Percentiles rank a stretch among this genome's conserved stretches.
Evolutionary conservation across 2,329 filamentous ascomycete species (phyloP).

Genomic region (Talaromyces sp.): DNA sequence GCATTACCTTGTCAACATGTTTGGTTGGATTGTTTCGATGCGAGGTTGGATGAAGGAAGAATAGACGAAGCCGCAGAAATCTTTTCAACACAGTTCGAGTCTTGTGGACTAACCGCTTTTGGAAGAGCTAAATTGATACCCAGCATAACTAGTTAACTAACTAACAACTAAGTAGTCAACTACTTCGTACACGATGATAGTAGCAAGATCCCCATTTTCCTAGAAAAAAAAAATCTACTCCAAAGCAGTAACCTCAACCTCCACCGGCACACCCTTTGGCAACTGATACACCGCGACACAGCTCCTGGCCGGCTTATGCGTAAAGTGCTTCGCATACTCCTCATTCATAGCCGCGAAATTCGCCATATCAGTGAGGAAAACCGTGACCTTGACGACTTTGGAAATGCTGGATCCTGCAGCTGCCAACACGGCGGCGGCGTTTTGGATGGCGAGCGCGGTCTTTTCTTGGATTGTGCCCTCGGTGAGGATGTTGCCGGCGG

Average conservation of each 20-base stretch:
- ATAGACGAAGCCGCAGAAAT: not conserved
- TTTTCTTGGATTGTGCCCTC: conserved; percentile 63
- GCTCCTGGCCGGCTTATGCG: conserved; percentile 58
- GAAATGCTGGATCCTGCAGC: conserved; percentile 73
- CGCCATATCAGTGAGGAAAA: conserved; percentile 89
- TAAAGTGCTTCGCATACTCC: conserved; percentile 67
- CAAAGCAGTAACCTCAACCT: conserved; percentile 62
- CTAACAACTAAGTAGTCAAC: not conserved
- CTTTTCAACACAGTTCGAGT: not conserved
- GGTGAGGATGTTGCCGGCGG: conserved; percentile 52
- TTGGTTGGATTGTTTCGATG: not conserved
- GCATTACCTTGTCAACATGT: not conserved
- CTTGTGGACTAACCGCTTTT: not conserved
- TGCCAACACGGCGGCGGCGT: conserved; percentile 76
- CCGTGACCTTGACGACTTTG: conserved; percentile 82
- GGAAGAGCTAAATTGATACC: not conserved
- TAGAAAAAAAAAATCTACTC: conserved; percentile 22
- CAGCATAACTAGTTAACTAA: not conserved
- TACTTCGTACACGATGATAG: not conserved
- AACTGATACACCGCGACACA: conserved; percentile 61
- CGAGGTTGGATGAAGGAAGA: not conserved
- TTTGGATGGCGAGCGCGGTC: conserved; percentile 68
- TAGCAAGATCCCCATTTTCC: not conserved
- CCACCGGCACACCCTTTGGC: conserved; percentile 60
- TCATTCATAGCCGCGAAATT: conserved; percentile 79